phyloP scores from a whole-genome alignment of 2,329 filamentous ascomycete species.

The Cercospora berteroae region DNA sequence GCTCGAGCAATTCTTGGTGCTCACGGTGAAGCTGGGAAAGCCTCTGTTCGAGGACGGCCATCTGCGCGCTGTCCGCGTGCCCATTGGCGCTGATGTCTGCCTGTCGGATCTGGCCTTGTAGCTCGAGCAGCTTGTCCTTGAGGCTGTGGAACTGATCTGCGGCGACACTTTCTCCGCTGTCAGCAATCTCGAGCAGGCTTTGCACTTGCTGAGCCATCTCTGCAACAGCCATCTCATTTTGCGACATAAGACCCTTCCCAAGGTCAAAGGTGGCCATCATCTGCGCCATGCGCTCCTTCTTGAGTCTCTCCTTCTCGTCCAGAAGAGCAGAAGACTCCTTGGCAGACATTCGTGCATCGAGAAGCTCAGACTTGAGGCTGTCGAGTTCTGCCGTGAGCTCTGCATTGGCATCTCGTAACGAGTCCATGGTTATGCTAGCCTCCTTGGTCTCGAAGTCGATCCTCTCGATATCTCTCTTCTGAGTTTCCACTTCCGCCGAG shows the following conservation, averaged over 20 bases:
- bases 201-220: conserved; percentile 83
- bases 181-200: conserved; percentile 70
- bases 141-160: conserved; percentile 78
- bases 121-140: conserved; percentile 76
- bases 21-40: conserved; percentile 73
- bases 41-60: conserved; percentile 69
- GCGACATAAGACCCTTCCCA: conserved; percentile 86
- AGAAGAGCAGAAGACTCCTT: conserved; percentile 87
- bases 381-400: conserved; percentile 91
- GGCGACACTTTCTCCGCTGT: conserved; percentile 73
- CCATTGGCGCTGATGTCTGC: conserved; percentile 76
- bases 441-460: conserved; percentile 96
- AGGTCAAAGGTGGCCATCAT: conserved; percentile 99
- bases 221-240: conserved; percentile 82
- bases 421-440: conserved; percentile 95
- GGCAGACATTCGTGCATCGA: conserved; percentile 94
- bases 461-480: conserved; percentile 96
- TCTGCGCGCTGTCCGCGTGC: conserved; percentile 60
- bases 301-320: conserved; percentile 97
- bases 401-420: conserved; percentile 89
- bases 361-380: conserved; percentile 90
- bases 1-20: conserved; percentile 78
- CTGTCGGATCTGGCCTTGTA: conserved; percentile 88
- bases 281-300: conserved; percentile 98
- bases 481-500: conserved; percentile 80